Conservation (phyloP, 257 asterid genomes). For the Solanum chmielewskii region DNA sequence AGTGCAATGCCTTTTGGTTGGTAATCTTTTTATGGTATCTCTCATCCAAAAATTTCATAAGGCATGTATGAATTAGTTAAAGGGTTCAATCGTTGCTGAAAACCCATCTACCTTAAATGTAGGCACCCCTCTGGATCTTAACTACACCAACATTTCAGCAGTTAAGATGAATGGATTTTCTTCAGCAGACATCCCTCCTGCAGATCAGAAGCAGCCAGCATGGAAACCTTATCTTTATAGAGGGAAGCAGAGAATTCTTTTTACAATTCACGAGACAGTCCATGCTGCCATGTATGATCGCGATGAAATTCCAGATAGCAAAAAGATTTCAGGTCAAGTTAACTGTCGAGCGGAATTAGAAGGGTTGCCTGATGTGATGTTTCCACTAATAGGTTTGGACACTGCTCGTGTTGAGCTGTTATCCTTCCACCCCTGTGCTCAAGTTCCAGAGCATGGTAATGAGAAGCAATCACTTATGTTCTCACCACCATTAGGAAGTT, state of each 20-base stretch:
- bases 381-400: constrained; percentile 71
- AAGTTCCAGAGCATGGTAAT: constrained; percentile 93
- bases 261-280: constrained; percentile 79
- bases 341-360: constrained; percentile 96
- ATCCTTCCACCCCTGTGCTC: constrained; percentile 94
- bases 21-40: constrained; percentile 33
- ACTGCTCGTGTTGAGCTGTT: constrained; percentile 62
- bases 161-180: constrained; percentile 74
- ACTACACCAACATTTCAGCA: constrained; percentile 66
- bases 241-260: constrained; percentile 86
- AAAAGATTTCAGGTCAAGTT: constrained; percentile 82
- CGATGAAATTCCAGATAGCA: constrained; percentile 88
- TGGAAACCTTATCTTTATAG: constrained; percentile 95
- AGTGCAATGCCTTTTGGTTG: constrained; percentile 95
- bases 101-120: background rate
- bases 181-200: constrained; percentile 69
- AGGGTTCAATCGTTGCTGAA: background rate
- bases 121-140: constrained; percentile 92
- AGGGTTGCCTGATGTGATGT: constrained; percentile 86
- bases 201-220: constrained; percentile 87
- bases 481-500: constrained; percentile 90
- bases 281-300: constrained; percentile 92
- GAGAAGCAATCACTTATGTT: constrained; percentile 80
- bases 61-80: background rate
- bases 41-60: background rate